Conservation (phyloP, 768 basidiomycete genomes). For the Hypholoma sublateritium region DNA sequence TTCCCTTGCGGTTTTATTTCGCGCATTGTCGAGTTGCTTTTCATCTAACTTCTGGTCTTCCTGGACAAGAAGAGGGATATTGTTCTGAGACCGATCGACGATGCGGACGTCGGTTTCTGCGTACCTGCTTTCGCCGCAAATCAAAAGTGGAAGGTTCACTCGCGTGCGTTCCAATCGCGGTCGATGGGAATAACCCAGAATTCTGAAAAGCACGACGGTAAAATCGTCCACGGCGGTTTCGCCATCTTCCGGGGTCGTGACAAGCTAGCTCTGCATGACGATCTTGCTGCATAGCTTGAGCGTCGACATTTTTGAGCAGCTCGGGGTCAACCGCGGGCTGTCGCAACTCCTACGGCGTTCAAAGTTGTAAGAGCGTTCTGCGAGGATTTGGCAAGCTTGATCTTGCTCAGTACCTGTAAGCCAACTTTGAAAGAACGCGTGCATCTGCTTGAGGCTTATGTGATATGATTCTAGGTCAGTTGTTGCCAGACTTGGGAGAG, state of each 20-base stretch:
- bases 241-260: conserved; percentile 24
- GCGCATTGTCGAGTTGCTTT: conserved; percentile 9
- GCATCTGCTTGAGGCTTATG: conserved; percentile 20
- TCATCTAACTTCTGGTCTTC: conserved; percentile 20
- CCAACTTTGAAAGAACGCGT: conserved; percentile 28
- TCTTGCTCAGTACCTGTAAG: conserved; percentile 10
- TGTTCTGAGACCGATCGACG: conserved; percentile 17
- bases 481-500: conserved; percentile 25
- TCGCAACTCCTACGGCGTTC: conserved; percentile 16
- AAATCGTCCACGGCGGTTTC: conserved; percentile 31
- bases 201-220: conserved; percentile 23
- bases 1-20: conserved; percentile 17
- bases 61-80: conserved; percentile 26
- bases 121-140: conserved; percentile 25
- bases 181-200: conserved; percentile 25
- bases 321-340: conserved; percentile 24
- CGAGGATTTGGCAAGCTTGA: background rate
- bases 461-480: conserved; percentile 31
- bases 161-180: conserved; percentile 19
- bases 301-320: conserved; percentile 18
- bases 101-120: conserved; percentile 33
- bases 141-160: conserved; percentile 23
- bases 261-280: conserved; percentile 12
- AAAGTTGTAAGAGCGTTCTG: background rate
- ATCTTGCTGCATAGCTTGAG: conserved; percentile 22